Conservation (phyloP, 2,329 filamentous ascomycete genomes). For the Ceratocystis cubensis region DNA sequence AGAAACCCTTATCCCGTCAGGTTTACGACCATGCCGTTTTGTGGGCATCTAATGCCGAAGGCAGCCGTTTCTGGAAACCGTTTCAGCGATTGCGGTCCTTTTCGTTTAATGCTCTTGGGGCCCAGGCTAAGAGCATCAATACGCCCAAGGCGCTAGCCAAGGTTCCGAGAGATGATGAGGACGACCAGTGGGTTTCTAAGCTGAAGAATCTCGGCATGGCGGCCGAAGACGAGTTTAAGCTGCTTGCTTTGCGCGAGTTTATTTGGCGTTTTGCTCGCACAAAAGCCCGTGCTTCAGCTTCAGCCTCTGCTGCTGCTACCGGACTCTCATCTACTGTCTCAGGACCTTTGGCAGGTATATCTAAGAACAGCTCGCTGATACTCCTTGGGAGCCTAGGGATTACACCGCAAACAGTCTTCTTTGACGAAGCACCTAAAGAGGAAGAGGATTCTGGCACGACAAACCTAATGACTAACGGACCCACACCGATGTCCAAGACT, state of each 20-base stretch:
- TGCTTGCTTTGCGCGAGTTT: constrained; percentile 76
- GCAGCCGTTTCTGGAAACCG: constrained; percentile 77
- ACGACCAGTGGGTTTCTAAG: constrained; percentile 82
- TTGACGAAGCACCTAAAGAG: constrained; percentile 50
- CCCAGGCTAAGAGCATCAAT: constrained; percentile 38
- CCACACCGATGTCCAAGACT: constrained; percentile 27
- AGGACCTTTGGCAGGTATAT: constrained; percentile 30
- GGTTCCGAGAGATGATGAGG: constrained; percentile 71
- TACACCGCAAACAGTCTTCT: constrained; percentile 79
- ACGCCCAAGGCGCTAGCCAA: constrained; percentile 47
- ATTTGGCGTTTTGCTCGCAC: constrained; percentile 75
- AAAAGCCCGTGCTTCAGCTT: constrained; percentile 43
- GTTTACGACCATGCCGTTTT: constrained; percentile 75
- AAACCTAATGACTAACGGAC: constrained; percentile 23
- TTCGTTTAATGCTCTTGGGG: constrained; percentile 46
- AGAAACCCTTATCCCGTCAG: constrained; percentile 63
- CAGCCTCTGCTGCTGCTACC: constrained; percentile 27
- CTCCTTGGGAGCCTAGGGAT: constrained; percentile 63
- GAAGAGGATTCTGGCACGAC: constrained; percentile 19
- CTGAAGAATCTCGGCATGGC: constrained; percentile 73
- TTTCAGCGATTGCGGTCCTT: constrained; percentile 51
- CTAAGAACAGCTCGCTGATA: constrained; percentile 49
- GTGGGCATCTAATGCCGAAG: constrained; percentile 74
- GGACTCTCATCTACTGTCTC: constrained; percentile 22
- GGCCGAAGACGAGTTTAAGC: constrained; percentile 75